Conservation (phyloP, 1,139 yeast species). For the Candida neerlandica region DNA sequence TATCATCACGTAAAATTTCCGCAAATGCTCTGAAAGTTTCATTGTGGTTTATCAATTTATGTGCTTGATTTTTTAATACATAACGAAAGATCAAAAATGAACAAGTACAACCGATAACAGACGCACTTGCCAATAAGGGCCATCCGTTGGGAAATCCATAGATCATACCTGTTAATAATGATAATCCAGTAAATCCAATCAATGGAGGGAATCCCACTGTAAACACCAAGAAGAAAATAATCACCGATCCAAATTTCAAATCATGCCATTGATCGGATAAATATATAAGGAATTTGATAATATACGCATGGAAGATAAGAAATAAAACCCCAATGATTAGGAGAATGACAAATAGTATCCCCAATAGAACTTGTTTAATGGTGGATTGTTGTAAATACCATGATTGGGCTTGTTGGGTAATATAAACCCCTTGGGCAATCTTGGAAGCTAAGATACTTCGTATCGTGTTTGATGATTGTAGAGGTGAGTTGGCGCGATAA, state of each 20-base stretch:
- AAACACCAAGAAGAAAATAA: conserved; percentile 52
- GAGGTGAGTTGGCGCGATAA: neutral
- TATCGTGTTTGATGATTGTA: conserved; percentile 4
- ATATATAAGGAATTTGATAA: conserved; percentile 45
- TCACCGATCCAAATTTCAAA: conserved; percentile 51
- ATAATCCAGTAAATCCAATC: conserved; percentile 75
- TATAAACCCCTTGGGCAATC: conserved; percentile 1
- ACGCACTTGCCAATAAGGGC: conserved; percentile 69
- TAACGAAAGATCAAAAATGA: conserved; percentile 73
- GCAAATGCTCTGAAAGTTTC: conserved; percentile 75
- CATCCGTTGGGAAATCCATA: conserved; percentile 85
- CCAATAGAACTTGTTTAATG: conserved; percentile 18
- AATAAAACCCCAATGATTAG: conserved; percentile 29
- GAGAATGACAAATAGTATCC: conserved; percentile 18
- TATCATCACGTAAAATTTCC: conserved; percentile 65
- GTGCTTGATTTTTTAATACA: conserved; percentile 59
- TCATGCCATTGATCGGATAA: conserved; percentile 50
- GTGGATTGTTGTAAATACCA: conserved; percentile 28
- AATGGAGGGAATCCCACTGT: conserved; percentile 79
- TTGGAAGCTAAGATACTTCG: conserved; percentile 3
- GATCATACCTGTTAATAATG: conserved; percentile 75
- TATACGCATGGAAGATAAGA: conserved; percentile 49
- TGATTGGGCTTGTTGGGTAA: conserved; percentile 4
- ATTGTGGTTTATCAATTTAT: conserved; percentile 48
- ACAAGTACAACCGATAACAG: conserved; percentile 70